Conservation (phyloP, 495 filamentous ascomycete genomes). For the Physcia stellaris region DNA sequence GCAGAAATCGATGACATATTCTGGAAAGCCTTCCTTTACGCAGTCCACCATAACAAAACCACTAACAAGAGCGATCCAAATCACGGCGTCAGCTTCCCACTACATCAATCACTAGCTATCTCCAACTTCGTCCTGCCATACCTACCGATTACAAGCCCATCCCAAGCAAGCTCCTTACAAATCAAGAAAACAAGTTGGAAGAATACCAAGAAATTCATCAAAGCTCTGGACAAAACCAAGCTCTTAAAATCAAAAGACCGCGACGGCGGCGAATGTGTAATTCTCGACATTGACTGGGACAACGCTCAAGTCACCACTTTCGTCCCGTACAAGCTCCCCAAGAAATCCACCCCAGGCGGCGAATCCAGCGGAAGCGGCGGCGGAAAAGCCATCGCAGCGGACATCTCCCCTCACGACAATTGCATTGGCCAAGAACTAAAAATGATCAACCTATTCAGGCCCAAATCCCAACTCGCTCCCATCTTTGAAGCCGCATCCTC, state of each 20-base stretch:
- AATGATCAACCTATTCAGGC: slow-evolving; percentile 38
- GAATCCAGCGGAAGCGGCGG: slow-evolving; percentile 18
- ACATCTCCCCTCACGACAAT: slow-evolving; percentile 24
- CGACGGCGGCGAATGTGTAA: slow-evolving; percentile 49
- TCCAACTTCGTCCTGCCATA: slow-evolving; percentile 54
- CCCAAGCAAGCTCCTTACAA: slow-evolving; percentile 43
- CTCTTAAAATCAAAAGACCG: slow-evolving; percentile 54
- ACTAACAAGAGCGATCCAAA: slow-evolving; percentile 38
- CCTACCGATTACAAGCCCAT: slow-evolving; percentile 43
- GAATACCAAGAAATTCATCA: slow-evolving; percentile 62
- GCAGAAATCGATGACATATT: slow-evolving; percentile 59
- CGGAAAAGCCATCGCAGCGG: slow-evolving; percentile 29
- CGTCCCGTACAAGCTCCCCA: slow-evolving; percentile 49
- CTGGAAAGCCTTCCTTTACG: slow-evolving; percentile 53
- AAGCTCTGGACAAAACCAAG: slow-evolving; percentile 49
- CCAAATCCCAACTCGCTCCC: slow-evolving; percentile 42
- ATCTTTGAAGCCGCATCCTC: slow-evolving; percentile 36
- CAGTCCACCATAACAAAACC: slow-evolving; percentile 37
- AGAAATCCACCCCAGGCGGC: slow-evolving; percentile 31
- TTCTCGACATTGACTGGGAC: slow-evolving; percentile 54
- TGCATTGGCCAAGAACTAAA: slow-evolving; percentile 44
- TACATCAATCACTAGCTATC: slow-evolving; percentile 51
- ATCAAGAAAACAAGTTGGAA: slow-evolving; percentile 71
- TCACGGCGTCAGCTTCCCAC: slow-evolving; percentile 44
- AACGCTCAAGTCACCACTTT: slow-evolving; percentile 41